These are phyloP conservation scores for Phaeosphaeriaceae sp. DNA, from an alignment of 2,329 filamentous ascomycete genomes.

Conservation along the genomic window DNA sequence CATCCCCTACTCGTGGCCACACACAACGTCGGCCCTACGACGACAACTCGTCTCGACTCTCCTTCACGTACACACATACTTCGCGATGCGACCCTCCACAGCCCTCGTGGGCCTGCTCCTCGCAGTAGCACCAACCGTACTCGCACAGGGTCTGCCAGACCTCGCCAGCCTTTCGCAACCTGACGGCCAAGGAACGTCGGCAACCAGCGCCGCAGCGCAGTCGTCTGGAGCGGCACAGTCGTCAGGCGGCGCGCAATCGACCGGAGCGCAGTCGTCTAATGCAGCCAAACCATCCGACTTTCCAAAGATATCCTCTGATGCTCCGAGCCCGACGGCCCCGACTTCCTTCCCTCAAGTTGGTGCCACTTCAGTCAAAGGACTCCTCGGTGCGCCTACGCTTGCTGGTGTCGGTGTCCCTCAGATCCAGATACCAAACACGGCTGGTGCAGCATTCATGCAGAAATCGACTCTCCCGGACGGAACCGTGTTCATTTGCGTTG, in stretches of 20 bases:
- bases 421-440: conserved; percentile 80
- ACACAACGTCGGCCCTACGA: conserved; percentile 11
- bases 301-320: neutral
- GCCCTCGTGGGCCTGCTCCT: conserved; percentile 40
- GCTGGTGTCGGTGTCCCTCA: conserved; percentile 68
- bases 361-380: conserved; percentile 30
- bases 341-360: conserved; percentile 17
- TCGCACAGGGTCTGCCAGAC: conserved; percentile 44
- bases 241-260: conserved; percentile 16
- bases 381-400: conserved; percentile 60
- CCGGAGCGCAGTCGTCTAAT: conserved; percentile 15
- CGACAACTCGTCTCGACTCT: conserved; percentile 16
- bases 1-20: conserved; percentile 9
- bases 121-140: conserved; percentile 36
- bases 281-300: conserved; percentile 8
- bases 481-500: conserved; percentile 95
- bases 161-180: conserved; percentile 33
- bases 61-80: conserved; percentile 15
- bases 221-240: conserved; percentile 12
- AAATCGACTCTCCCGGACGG: conserved; percentile 85
- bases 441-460: conserved; percentile 89
- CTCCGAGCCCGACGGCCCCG: conserved; percentile 16
- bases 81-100: conserved; percentile 40
- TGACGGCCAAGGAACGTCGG: conserved; percentile 22
- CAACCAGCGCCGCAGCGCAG: conserved; percentile 17